Base-by-base conservation (phyloP, 1,284 basidiomycete genomes). In the Trichosporon sp. region DNA sequence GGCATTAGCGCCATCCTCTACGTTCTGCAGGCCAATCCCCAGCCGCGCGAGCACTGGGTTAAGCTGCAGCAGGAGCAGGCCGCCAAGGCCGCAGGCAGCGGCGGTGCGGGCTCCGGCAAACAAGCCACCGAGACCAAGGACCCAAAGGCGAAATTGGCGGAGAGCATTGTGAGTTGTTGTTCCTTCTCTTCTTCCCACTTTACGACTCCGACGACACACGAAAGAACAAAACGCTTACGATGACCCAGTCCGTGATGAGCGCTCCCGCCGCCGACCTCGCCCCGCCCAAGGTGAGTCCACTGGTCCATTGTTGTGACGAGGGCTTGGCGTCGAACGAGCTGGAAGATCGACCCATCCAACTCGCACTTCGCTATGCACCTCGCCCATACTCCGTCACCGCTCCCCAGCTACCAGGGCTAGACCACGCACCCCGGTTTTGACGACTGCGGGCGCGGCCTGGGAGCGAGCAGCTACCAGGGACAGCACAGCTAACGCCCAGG, bases 231-330 rank as follows among this genome's bases (percentile, higher is more conserved):
- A n/a, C 8, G 59, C 32, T 32, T 12, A 63, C 59, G 16, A 63
- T 63, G 59, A 26, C 59, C 14, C 59, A 63, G 59, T 63, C 78
- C 66, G 73, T 84, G 71, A 85, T 84, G 83, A 83, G 81, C n/a
- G 77, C 83, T 1, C 82, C 83, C 10, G 73, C 82, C 19, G 71
- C 80, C 12, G 70, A 78, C 26, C 78, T 85, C 48, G 75, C 75
- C 48, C 79, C 83, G 35, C 82, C 83, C 26, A 83, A 83, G 78
- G 81, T 82, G 68, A 67, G 77, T 76, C 2, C 14, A 8, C 2
- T 8, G 6, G 6, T 37, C 8, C 38, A 3, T 48, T 54, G 35
- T 48, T 48, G 14, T 54, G 48, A 51, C n/a, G 35, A 37, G 21
- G 26, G 51, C 51, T 54, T 19, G 51, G n/a, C n/a, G 51, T 54